A percentile compares a stretch with the other conserved stretches of the same genome.
phyloP scores from a whole-genome alignment of 1,284 basidiomycete genomes.

The Peniophora sp. region DNA sequence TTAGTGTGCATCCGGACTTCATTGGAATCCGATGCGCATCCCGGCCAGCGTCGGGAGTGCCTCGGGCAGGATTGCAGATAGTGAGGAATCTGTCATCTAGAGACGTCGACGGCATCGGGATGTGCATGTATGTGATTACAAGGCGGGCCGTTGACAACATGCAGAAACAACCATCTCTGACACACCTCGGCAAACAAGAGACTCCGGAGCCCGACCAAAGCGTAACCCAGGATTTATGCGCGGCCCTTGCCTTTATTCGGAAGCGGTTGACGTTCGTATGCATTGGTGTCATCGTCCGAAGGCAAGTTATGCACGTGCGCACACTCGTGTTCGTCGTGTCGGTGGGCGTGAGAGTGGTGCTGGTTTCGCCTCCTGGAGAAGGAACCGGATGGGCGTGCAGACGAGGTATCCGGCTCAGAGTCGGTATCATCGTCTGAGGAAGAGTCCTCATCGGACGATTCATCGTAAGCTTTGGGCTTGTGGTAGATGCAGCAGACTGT shows the following conservation, averaged over 20 bases:
- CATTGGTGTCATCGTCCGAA: conserved; percentile 36
- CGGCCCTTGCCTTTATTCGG: conserved; percentile 38
- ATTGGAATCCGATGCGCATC: too few relatives aligned
- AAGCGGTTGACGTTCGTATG: conserved; percentile 45
- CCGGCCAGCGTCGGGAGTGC: too few relatives aligned
- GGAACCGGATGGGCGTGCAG: background rate
- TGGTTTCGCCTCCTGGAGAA: conserved; percentile 12
- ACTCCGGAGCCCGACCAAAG: background rate
- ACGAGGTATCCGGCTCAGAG: conserved; percentile 9
- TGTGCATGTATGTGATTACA: background rate
- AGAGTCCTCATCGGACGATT: conserved; percentile 67
- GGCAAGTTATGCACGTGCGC: conserved; percentile 26
- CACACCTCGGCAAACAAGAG: background rate
- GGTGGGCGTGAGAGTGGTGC: conserved; percentile 19
- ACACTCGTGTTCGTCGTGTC: conserved; percentile 14
- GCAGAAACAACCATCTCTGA: background rate
- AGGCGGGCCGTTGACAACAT: background rate
- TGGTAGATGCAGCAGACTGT: conserved; percentile 88
- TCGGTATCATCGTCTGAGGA: conserved; percentile 41
- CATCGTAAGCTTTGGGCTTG: conserved; percentile 69
- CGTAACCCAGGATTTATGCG: conserved; percentile 9
- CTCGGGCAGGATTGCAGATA: too few relatives aligned
- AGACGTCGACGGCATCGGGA: background rate
- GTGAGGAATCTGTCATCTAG: background rate
- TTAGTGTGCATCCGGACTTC: too few relatives aligned